A percentile compares a stretch with the other conserved stretches of the same genome.
phyloP scores from a whole-genome alignment of 768 basidiomycete species.

The Pleurotus djamor region DNA sequence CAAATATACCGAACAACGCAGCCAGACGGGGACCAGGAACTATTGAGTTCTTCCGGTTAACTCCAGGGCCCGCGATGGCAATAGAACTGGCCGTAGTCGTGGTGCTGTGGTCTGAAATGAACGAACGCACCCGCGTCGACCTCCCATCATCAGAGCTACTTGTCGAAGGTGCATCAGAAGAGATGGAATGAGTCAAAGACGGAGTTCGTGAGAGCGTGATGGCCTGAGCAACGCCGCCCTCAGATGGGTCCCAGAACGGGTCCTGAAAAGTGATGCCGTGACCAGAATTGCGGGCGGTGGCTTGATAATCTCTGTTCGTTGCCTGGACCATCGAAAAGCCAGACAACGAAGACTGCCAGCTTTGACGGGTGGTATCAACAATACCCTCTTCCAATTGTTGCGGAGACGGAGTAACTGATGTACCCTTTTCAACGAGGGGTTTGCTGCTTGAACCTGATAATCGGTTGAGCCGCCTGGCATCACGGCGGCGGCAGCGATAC shows the following conservation, averaged over 20 bases:
- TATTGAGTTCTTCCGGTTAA: not conserved
- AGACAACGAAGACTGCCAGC: constrained; percentile 1
- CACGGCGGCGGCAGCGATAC: not conserved
- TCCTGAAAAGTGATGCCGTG: not conserved
- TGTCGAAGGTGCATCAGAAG: not conserved
- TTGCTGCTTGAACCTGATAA: not conserved
- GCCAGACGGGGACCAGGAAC: not conserved
- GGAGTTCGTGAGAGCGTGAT: not conserved
- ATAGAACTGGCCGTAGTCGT: constrained; percentile 6
- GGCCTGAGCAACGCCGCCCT: not conserved
- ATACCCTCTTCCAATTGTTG: not conserved
- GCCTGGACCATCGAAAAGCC: not conserved
- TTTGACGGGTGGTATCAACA: not conserved
- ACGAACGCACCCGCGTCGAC: not conserved
- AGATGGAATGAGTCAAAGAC: not conserved
- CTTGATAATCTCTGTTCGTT: not conserved
- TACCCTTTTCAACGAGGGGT: not conserved
- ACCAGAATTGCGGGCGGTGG: not conserved
- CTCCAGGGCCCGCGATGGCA: not conserved
- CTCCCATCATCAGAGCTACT: not conserved
- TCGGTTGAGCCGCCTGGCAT: not conserved
- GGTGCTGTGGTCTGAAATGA: constrained; percentile 1
- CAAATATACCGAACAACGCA: not conserved
- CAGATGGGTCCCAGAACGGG: constrained; percentile 7
- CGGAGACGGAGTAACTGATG: not conserved